Evolutionary conservation across 2,329 filamentous ascomycete species (phyloP).

Genomic region (Botryotinia globosa): DNA sequence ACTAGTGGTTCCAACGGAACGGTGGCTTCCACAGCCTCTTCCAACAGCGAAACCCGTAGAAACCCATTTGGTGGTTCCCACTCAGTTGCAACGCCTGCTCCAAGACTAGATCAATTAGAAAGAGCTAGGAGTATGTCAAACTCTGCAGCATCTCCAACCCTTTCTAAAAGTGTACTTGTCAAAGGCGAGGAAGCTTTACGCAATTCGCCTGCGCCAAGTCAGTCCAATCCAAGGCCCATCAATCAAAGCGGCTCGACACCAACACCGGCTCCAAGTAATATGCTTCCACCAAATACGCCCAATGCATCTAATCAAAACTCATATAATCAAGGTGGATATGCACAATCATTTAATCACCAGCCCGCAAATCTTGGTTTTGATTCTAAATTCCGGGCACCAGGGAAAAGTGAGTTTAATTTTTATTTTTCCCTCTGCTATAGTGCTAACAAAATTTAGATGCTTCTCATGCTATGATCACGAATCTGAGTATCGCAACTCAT

Average conservation of each 20-base stretch:
- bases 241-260: slow-evolving; percentile 41
- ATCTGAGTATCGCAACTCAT: slow-evolving; percentile 65
- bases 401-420: slow-evolving; percentile 46
- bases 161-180: slow-evolving; percentile 37
- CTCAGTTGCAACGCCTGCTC: slow-evolving; percentile 29
- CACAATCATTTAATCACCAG: slow-evolving; percentile 36
- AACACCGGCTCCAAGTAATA: slow-evolving; percentile 28
- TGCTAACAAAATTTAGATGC: slow-evolving; percentile 44
- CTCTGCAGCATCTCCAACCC: slow-evolving; percentile 37
- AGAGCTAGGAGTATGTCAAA: slow-evolving; percentile 36
- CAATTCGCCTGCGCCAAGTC: slow-evolving; percentile 33
- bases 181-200: slow-evolving; percentile 41
- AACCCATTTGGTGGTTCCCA: slow-evolving; percentile 35
- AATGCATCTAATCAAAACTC: slow-evolving; percentile 28
- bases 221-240: slow-evolving; percentile 38
- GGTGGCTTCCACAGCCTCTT: slow-evolving; percentile 16
- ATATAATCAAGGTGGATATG: slow-evolving; percentile 32
- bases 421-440: neutral
- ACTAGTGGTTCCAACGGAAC: slow-evolving; percentile 42
- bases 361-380: slow-evolving; percentile 42
- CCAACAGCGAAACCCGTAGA: slow-evolving; percentile 33
- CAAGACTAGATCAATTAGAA: slow-evolving; percentile 35
- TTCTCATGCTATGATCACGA: slow-evolving; percentile 63
- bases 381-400: slow-evolving; percentile 43
- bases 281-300: slow-evolving; percentile 37